Base-by-base conservation (phyloP, 805 yeast genomes). In the Tetrapisispora fleetii region DNA sequence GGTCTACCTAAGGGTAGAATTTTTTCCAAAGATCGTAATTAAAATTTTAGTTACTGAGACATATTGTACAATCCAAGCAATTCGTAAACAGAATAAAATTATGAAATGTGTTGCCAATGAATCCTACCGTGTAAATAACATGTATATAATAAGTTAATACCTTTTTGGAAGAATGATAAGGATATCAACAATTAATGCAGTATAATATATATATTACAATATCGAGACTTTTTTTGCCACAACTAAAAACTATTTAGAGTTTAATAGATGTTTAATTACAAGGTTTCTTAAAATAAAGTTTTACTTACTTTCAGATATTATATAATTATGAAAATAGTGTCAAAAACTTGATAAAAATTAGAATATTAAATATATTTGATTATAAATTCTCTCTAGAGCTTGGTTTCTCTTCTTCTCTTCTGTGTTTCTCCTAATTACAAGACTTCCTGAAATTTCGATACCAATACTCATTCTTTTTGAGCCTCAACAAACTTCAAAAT, bases 1-100 rank as follows among this genome's bases (percentile, higher is more conserved):
- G 91, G 88, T 4, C 72, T 91, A 52, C 83, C 81, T 18, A 64
- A 70, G 51, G 97, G 96, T 45, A 74, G 80, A 55, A 86, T 91
- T 6, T 91, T 78, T 71, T 60, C 80, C 73, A n/a, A 77, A 83
- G 17, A 4, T 9, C 41, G 45, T 36, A 22, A 27, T 37, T 40
- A 35, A 18, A 18, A 24, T 13, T n/a, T 3, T 28, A 6, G 2
- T 9, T 19, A 28, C n/a, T 38, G 6, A 24, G 28, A 8, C 28
- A 24, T 6, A 8, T 24, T 8, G 28, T 24, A 24, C 28, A 24
- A 24, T 24, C 8, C 8, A 24, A 24, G 4, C 8, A 24, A 8
- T 4, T 8, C 28, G 8, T 24, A 24, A 6, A 6, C 4, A 24
- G 28, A 24, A 6, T 24, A 8, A 24, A 24, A 24, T n/a, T 24